A percentile compares a stretch with the other conserved stretches of the same genome.
These are phyloP conservation scores for Staphylotrichum tortipilum DNA, from an alignment of 495 filamentous ascomycete genomes.

Conservation along the genomic window DNA sequence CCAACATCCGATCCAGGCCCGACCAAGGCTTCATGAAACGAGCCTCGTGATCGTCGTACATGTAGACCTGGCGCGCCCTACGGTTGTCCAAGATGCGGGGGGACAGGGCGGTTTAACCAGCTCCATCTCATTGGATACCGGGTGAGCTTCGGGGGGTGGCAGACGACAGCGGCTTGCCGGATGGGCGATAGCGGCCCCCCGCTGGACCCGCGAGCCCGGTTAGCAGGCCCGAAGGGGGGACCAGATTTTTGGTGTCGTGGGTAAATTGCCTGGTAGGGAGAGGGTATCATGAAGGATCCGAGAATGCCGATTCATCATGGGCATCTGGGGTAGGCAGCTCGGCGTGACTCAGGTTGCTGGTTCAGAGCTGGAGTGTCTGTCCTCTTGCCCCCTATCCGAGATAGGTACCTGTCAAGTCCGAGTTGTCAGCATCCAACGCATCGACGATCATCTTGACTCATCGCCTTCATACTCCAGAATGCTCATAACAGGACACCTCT, in stretches of 20 bases:
- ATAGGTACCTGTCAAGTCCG: no score
- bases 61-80: not conserved
- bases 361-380: no score
- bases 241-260: not conserved
- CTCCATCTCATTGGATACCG: constrained; percentile 9
- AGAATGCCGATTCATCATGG: no score
- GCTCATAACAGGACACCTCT: no score
- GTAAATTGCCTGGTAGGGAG: constrained; percentile 1
- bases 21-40: not conserved
- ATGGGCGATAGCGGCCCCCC: constrained; percentile 9
- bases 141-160: not conserved
- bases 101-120: constrained; percentile 12
- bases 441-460: no score
- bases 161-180: constrained; percentile 8
- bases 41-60: constrained; percentile 6
- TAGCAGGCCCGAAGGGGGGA: constrained; percentile 4
- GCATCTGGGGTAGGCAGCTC: not conserved
- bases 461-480: no score
- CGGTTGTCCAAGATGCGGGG: constrained; percentile 2
- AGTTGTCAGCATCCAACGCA: no score
- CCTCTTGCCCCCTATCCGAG: no score
- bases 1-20: not conserved
- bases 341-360: no score
- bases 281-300: no score
- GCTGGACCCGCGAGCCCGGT: constrained; percentile 6